phyloP scores from a whole-genome alignment of 2,329 filamentous ascomycete species.

The Periconia sp. region DNA sequence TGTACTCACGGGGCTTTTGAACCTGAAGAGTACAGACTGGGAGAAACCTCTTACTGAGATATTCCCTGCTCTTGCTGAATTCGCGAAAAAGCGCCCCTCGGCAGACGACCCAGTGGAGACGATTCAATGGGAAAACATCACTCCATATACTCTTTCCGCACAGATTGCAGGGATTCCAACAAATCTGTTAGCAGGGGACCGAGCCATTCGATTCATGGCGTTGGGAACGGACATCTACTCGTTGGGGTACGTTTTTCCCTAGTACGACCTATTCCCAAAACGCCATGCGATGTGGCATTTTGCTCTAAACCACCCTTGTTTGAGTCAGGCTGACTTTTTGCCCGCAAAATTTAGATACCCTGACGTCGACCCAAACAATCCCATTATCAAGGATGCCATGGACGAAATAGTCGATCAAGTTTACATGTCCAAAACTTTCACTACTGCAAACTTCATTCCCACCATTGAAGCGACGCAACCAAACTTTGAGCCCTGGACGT shows the following conservation, averaged over 20 bases:
- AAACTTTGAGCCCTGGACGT: constrained; percentile 46
- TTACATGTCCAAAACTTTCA: background rate
- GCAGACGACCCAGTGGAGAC: constrained; percentile 19
- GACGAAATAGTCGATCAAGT: background rate
- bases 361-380: background rate
- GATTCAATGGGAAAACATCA: constrained; percentile 33
- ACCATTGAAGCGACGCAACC: constrained; percentile 24
- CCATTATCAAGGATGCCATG: background rate
- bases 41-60: constrained; percentile 29
- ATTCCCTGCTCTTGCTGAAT: constrained; percentile 23
- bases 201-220: no score
- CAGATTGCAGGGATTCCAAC: constrained; percentile 24
- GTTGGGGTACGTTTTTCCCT: no score
- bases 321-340: no score
- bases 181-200: background rate
- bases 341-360: background rate
- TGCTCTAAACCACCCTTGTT: no score
- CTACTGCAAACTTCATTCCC: background rate
- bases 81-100: background rate
- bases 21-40: constrained; percentile 38
- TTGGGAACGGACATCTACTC: no score
- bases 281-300: no score
- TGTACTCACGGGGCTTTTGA: constrained; percentile 39
- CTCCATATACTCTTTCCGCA: constrained; percentile 26
- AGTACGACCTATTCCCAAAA: no score